These are phyloP conservation scores for Gracilaria caudata DNA, from an alignment of 23 red algal genomes.

Conservation along the genomic window DNA sequence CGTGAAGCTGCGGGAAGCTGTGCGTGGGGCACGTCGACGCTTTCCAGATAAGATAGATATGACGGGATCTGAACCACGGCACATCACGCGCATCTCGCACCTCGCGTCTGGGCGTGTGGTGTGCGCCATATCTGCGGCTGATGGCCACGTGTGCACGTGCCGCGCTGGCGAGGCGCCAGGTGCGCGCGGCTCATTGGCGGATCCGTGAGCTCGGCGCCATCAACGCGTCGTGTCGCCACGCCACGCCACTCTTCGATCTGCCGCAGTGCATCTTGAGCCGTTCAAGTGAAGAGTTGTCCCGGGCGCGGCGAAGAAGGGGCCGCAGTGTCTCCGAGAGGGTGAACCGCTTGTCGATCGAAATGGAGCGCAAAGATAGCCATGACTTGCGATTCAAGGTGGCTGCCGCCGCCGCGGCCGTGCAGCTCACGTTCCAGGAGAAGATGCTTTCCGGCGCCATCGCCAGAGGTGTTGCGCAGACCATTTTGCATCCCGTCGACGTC, in stretches of 20 bases:
- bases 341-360: not conserved
- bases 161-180: not conserved
- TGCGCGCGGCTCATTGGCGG: constrained; percentile 10
- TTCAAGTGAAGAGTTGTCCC: too few relatives aligned
- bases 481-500: constrained; percentile 96
- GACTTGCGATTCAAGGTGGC: constrained; percentile 15
- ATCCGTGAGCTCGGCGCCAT: constrained; percentile 13
- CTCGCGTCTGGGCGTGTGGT: too few relatives aligned
- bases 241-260: too few relatives aligned
- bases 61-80: not conserved
- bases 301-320: not conserved
- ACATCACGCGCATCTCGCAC: constrained; percentile 28
- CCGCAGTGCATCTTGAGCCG: too few relatives aligned
- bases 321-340: not conserved
- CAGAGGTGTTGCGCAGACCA: constrained; percentile 90
- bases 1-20: not conserved
- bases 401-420: constrained; percentile 20
- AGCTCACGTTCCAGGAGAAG: constrained; percentile 83
- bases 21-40: not conserved
- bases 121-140: not conserved
- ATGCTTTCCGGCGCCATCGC: constrained; percentile 89
- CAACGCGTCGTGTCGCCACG: not conserved
- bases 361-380: not conserved
- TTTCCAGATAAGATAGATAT: not conserved
- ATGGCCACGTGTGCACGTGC: not conserved